phyloP scores from a whole-genome alignment of 2,329 filamentous ascomycete genomes.

The Colletotrichum siamense region DNA sequence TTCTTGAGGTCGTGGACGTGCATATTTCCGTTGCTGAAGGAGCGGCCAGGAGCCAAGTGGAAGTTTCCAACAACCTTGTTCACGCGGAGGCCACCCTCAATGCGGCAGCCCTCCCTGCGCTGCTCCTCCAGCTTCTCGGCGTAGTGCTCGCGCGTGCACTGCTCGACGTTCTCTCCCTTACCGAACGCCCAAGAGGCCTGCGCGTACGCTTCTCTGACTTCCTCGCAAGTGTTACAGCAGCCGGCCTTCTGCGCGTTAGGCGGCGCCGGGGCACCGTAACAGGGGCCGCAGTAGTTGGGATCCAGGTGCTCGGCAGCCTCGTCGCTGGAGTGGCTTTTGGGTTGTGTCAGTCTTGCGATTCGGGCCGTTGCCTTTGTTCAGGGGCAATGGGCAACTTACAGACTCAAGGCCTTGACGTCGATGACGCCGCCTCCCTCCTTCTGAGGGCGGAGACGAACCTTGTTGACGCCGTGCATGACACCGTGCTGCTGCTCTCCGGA shows the following conservation, averaged over 20 bases:
- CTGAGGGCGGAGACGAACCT: conserved; percentile 79
- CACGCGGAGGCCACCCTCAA: conserved; percentile 89
- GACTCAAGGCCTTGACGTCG: conserved; percentile 69
- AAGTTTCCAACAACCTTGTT: conserved; percentile 99
- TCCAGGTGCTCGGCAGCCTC: conserved; percentile 80
- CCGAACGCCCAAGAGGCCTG: conserved; percentile 92
- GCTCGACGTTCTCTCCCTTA: conserved; percentile 88
- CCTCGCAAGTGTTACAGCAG: conserved; percentile 97
- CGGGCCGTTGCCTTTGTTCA: conserved; percentile 15
- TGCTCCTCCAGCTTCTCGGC: conserved; percentile 86
- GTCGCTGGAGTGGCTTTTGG: conserved; percentile 66
- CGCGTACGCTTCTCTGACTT: conserved; percentile 94
- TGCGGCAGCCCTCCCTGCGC: conserved; percentile 89
- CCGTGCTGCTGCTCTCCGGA: conserved; percentile 96
- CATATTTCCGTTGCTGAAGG: conserved; percentile 95
- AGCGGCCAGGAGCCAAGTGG: conserved; percentile 94
- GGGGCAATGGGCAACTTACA: conserved; percentile 56
- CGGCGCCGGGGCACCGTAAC: conserved; percentile 85
- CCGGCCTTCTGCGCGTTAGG: conserved; percentile 76
- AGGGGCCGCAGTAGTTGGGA: conserved; percentile 90
- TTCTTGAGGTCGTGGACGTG: conserved; percentile 98
- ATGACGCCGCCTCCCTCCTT: conserved; percentile 79
- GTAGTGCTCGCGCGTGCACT: conserved; percentile 95
- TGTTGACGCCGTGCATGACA: conserved; percentile 89
- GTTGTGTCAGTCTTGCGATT: conserved; percentile 5